These are phyloP conservation scores for Ophiocordyceps robertsii DNA, from an alignment of 2,329 filamentous ascomycete species.

Conservation along the genomic window DNA sequence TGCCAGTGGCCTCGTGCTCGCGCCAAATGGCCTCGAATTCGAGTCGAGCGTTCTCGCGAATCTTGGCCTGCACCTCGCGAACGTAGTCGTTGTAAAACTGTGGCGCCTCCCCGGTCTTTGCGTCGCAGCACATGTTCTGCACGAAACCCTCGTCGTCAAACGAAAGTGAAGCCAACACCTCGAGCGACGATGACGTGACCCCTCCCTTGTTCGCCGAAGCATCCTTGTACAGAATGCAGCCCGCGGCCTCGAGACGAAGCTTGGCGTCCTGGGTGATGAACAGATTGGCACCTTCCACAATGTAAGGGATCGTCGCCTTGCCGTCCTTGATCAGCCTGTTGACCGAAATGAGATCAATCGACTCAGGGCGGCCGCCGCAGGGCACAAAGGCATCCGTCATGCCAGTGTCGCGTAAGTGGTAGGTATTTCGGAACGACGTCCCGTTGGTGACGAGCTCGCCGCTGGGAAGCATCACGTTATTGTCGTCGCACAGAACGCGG, in stretches of 20 bases:
- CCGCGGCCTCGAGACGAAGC: constrained; percentile 86
- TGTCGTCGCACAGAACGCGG: constrained; percentile 83
- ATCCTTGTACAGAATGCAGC: constrained; percentile 92
- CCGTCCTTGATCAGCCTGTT: constrained; percentile 81
- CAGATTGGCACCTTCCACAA: constrained; percentile 94
- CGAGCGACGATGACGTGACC: constrained; percentile 91
- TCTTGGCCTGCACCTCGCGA: constrained; percentile 77
- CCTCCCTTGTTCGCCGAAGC: constrained; percentile 97
- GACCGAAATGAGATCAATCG: constrained; percentile 82
- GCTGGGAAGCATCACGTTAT: constrained; percentile 70
- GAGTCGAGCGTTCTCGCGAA: constrained; percentile 78
- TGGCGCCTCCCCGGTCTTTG: constrained; percentile 53
- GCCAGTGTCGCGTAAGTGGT: constrained; percentile 70
- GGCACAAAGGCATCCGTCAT: constrained; percentile 85
- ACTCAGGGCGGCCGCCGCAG: constrained; percentile 91
- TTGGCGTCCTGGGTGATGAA: constrained; percentile 99
- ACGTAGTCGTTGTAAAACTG: constrained; percentile 92
- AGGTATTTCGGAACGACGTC: constrained; percentile 93
- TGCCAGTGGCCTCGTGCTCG: constrained; percentile 72
- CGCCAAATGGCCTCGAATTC: constrained; percentile 99
- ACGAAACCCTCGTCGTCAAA: constrained; percentile 85
- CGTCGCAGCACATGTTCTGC: constrained; percentile 84
- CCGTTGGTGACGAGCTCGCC: constrained; percentile 85
- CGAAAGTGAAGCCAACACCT: constrained; percentile 85
- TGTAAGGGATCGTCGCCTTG: constrained; percentile 79